Base-by-base conservation (phyloP, 2,329 filamentous ascomycete genomes). In the Juglanconis sp. region DNA sequence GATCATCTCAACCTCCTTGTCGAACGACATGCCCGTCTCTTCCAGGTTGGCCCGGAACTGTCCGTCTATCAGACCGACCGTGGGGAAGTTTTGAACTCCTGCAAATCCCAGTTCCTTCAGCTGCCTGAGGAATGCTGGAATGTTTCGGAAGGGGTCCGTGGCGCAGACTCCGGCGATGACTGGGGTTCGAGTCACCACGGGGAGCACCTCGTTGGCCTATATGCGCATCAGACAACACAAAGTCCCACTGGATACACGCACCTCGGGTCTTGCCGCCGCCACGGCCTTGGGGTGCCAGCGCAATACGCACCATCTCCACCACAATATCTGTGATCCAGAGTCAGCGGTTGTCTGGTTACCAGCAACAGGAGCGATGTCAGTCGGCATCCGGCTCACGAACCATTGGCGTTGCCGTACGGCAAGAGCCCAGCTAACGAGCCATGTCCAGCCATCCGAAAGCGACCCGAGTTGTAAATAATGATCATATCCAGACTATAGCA, bases 61-160 rank as follows among this genome's bases (percentile, higher is more conserved):
- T 1, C 87, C 87, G 70, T 91, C 88, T 40, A 90, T 86, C 30
- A 91, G 74, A 0, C 88, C 88, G 1, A 90, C 87, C 0, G 88
- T 90, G 1, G 88, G 88, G 69, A 91, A 91, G 67, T 91, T 91
- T 70, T 91, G 88, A 13, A 90, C 80, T 1, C 88, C 88, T 1
- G 83, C 82, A 64, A 91, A 90, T 0, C 88, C 88, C 15, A 88
- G 71, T 1, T 79, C 79, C 57, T 81, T 80, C 40, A 91, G 74
- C 68, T 89, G 80, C 17, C 71, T 68, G 15, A 90, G 76, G 67
- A 91, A 90, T 5, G 72, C 68, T 2, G 79, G 73, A 70, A 90
- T 89, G 59, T 81, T 77, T 35, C 85, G 79, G 72, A 90, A 89
- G 0, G 87, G 88, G 63, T 91, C 88, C 0, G 87, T 89, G 11